Percentiles rank a stretch among this genome's conserved stretches.
Conservation (phyloP, 768 basidiomycete genomes). For the Rhizopogon vulgaris region DNA sequence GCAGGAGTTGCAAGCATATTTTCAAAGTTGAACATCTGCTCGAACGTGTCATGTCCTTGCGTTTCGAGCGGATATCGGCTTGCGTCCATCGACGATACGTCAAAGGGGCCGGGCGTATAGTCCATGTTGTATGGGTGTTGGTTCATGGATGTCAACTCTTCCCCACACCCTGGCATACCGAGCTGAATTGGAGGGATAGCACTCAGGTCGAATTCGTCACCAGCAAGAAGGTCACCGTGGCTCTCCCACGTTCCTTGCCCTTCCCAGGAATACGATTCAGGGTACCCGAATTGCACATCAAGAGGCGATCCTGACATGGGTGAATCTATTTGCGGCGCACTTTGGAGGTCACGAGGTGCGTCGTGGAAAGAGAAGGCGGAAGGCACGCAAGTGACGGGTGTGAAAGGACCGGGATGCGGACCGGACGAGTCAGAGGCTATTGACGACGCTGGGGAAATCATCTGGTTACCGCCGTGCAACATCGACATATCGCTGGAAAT, state of each 20-base stretch:
- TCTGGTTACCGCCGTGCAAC: conserved; percentile 36
- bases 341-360: conserved; percentile 9
- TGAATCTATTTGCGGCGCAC: conserved; percentile 7
- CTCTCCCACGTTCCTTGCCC: conserved; percentile 26
- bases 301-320: conserved; percentile 16
- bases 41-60: conserved; percentile 29
- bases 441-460: conserved; percentile 47
- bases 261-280: conserved; percentile 26
- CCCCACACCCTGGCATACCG: conserved; percentile 42
- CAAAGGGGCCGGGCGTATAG: conserved; percentile 18
- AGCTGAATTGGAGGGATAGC: conserved; percentile 63
- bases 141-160: conserved; percentile 12
- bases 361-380: conserved; percentile 18
- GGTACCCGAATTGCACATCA: conserved; percentile 24
- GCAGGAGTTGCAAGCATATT: conserved; percentile 27
- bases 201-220: conserved; percentile 62
- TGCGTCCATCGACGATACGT: conserved; percentile 22
- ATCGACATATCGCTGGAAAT: conserved; percentile 31
- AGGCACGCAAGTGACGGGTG: conserved; percentile 28
- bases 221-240: conserved; percentile 34
- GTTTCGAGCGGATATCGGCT: conserved; percentile 24
- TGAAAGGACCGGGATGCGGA: conserved; percentile 45
- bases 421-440: conserved; percentile 40
- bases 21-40: conserved; percentile 31
- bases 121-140: conserved; percentile 14